Evolutionary conservation across 176 grass and related monocot species (phyloP).

Genomic region (Aegilops umbellulata): DNA sequence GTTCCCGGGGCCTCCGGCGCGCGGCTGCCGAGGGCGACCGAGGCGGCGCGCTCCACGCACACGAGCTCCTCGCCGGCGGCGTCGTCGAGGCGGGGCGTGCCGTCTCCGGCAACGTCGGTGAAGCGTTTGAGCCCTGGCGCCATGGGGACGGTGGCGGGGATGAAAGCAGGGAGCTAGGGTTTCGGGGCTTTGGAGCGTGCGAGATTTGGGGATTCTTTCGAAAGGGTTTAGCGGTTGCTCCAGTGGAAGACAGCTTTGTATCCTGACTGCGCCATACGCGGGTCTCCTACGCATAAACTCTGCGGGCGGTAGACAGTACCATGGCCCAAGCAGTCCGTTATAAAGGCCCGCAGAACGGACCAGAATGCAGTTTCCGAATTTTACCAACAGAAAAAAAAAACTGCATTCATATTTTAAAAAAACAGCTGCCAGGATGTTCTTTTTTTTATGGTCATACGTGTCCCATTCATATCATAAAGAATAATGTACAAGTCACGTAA

Average conservation of each 20-base stretch:
- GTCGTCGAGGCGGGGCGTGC: slow-evolving; percentile 48
- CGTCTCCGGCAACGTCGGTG: slow-evolving; percentile 40
- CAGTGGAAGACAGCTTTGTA: background rate
- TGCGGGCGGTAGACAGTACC: background rate
- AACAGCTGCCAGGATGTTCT: too few species aligned
- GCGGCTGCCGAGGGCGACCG: slow-evolving; percentile 52
- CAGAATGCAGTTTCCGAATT: background rate
- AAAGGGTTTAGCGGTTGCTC: slow-evolving; percentile 35
- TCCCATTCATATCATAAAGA: too few species aligned
- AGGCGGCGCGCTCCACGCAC: slow-evolving; percentile 50
- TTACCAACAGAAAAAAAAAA: too few species aligned
- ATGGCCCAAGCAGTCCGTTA: background rate
- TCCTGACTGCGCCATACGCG: background rate
- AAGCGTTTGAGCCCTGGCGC: slow-evolving; percentile 66
- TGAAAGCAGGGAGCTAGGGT: slow-evolving; percentile 37
- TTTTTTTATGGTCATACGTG: too few species aligned
- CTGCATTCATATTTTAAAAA: too few species aligned
- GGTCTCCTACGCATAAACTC: background rate
- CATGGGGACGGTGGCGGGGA: slow-evolving; percentile 39
- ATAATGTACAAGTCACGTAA: too few species aligned
- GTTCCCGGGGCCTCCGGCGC: slow-evolving; percentile 60
- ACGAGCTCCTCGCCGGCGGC: slow-evolving; percentile 74
- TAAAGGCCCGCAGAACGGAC: slow-evolving; percentile 3
- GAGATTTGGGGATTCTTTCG: slow-evolving; percentile 48
- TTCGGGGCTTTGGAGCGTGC: slow-evolving; percentile 33